Base-by-base conservation (phyloP, 768 basidiomycete species). In the Macrocybe gigantea region DNA sequence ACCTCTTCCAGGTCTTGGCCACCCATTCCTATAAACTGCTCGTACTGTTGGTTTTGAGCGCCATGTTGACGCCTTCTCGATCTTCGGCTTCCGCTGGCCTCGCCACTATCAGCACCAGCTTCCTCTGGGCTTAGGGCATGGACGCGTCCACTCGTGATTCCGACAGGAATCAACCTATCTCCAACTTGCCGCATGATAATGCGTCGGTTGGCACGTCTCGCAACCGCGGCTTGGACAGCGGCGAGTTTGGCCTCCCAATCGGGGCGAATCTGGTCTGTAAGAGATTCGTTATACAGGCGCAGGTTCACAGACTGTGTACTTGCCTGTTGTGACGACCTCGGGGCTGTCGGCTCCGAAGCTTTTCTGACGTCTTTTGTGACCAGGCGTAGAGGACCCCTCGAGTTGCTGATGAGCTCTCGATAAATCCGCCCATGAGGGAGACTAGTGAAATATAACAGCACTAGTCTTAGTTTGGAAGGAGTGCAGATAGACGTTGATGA, bases 121-220 rank as follows among this genome's bases (percentile, higher is more conserved):
- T 84, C 83, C 49, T 83, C 75, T 13, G 79, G 73, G 30, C 73
- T 71, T 33, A 91, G 69, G 30, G 85, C 69, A 55, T 87, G 86
- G 45, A 88, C 80, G 15, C 90, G 79, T 49, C 84, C 93, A 56
- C 91, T 93, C 2, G 93, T 94, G 51, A 96, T 89, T 29, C 96
- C 96, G 15, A 99, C 91, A 31, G 96, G 96, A 50, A 99, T 88
- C 46, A 99, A 85, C 33, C 94, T 82, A 66, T 98, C 96, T 47
- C 96, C 96, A 32, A 98, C 92, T 66, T 97, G 93, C 38, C 96
- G 83, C 93, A 99, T 98, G 47, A 99, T 88, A 63, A 98, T 95
- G 39, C 96, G 79, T 59, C 96, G 77, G 62, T 95, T 94, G 7
- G 96, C 96, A 29, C 94, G 85, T 50, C 96, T 80, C n/a, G 91